Percentiles rank a stretch among this genome's conserved stretches.
These are phyloP conservation scores for Cercospora zeina DNA, from an alignment of 2,329 filamentous ascomycete genomes.

Conservation along the genomic window DNA sequence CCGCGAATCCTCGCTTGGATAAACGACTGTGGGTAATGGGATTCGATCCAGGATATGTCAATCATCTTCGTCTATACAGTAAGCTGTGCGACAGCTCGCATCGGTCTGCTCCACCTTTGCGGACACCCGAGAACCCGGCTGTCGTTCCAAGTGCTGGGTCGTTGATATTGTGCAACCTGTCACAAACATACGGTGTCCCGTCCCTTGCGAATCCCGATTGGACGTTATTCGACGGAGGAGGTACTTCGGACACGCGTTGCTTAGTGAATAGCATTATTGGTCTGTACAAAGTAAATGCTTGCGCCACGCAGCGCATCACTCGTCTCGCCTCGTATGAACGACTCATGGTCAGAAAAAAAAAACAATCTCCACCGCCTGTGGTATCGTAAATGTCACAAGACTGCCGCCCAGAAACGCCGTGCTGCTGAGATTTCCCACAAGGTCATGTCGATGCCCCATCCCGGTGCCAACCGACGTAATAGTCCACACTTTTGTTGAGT, in stretches of 20 bases:
- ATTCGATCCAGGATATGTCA: neutral
- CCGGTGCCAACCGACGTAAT: neutral
- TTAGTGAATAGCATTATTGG: slow-evolving; percentile 5
- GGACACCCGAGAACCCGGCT: neutral
- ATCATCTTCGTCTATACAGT: neutral
- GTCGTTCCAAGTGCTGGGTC: neutral
- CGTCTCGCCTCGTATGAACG: neutral
- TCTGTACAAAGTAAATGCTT: slow-evolving; percentile 5
- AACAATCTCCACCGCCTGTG: neutral
- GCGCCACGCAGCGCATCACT: neutral
- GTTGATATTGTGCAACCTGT: neutral
- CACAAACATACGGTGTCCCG: neutral
- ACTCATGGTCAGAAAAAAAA: neutral
- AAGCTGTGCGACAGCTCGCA: slow-evolving; percentile 13
- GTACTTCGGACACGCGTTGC: neutral
- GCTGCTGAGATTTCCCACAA: neutral
- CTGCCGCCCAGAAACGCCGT: neutral
- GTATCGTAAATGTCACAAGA: slow-evolving; percentile 10
- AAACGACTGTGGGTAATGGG: neutral
- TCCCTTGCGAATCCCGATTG: neutral
- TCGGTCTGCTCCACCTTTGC: neutral
- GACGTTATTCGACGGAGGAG: neutral
- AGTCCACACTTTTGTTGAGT: neutral
- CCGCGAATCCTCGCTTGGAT: neutral
- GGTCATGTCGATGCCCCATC: neutral